Conservation (phyloP, 2,329 filamentous ascomycete genomes). For the Penicillium sp. region DNA sequence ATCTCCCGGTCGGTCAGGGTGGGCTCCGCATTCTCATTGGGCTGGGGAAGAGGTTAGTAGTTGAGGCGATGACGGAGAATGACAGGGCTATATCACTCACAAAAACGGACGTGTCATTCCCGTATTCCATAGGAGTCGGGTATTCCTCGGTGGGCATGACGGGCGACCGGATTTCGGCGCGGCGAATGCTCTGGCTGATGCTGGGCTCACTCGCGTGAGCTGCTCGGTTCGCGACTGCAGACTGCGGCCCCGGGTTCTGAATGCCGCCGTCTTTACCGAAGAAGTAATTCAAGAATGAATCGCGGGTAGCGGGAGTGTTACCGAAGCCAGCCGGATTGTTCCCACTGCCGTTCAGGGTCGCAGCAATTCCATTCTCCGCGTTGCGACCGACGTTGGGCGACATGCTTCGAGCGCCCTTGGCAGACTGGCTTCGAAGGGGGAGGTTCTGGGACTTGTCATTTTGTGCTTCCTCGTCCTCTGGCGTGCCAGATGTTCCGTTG, state of each 20-base stretch:
- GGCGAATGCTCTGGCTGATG: conserved; percentile 76
- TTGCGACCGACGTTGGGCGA: conserved; percentile 67
- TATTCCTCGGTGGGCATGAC: conserved; percentile 45
- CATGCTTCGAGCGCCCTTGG: conserved; percentile 67
- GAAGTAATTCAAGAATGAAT: conserved; percentile 97
- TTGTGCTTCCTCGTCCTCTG: conserved; percentile 63
- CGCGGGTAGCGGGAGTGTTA: conserved; percentile 61
- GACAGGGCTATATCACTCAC: conserved; percentile 39
- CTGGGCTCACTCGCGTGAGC: conserved; percentile 75
- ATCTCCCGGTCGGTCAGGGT: conserved; percentile 92
- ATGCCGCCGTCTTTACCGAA: conserved; percentile 85
- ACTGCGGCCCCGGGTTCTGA: conserved; percentile 40
- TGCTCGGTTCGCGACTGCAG: conserved; percentile 50
- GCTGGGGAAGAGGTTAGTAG: conserved; percentile 20
- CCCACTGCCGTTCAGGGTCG: conserved; percentile 64
- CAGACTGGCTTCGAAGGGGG: conserved; percentile 57
- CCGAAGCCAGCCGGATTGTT: conserved; percentile 61
- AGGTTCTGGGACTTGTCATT: conserved; percentile 49
- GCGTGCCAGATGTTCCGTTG: conserved; percentile 63
- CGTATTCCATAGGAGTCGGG: conserved; percentile 36
- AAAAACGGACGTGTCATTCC: conserved; percentile 43
- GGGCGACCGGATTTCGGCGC: conserved; percentile 49
- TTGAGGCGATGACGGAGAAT: not conserved
- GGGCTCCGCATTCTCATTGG: conserved; percentile 60
- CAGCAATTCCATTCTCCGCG: conserved; percentile 62